Evolutionary conservation across 2,329 filamentous ascomycete genomes (phyloP), one percentile per base, ranked within the genome.

Genomic region (Aphanocladium album): DNA sequence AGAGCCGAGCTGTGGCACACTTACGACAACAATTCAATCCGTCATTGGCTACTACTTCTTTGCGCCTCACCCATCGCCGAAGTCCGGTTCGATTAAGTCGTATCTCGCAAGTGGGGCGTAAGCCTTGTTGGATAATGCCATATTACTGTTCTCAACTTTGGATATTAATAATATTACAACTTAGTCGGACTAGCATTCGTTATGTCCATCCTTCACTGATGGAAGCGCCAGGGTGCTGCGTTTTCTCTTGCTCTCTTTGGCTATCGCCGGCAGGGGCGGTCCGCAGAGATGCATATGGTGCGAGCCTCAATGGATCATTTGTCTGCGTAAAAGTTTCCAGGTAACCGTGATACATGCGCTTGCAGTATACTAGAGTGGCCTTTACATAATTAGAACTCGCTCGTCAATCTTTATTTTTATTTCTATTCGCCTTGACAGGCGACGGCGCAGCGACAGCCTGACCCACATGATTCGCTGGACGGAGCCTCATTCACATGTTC

Each of bases 131-230:
- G 21, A 47, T 19, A 47, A 27, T 16, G 49, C 57, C 27, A 60
- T 60, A 60, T 60, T 60, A 60, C 57, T 60, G 1, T 41, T 47
- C 30, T 47, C 17, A 39, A 25, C 25, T 21, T 41, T 16, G 21
- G 27, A 60, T 54, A 60, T 60, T 60, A 60, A 47, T 60, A 54
- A 54, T 60, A 60, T 19, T 35, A 4, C 17, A 33, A 21, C 1
- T 35, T 46, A 17, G 43, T 37, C 23, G 21, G 16, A 27, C 17
- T 7, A 21, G 2, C 19, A 35, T 49, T 49, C 17, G 19, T 33
- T 9, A 30, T 30, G 5, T 30, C 30, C n/a, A 57, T 57, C 21
- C 23, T 39, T 9, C 12, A 9, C 9, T 39, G 5, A 16, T 39
- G 35, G 16, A 5, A 39, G 5, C 12, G 7, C 35, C 12, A 39